Conservation (phyloP, 1,284 basidiomycete species). For the Marasmius fiardii region DNA sequence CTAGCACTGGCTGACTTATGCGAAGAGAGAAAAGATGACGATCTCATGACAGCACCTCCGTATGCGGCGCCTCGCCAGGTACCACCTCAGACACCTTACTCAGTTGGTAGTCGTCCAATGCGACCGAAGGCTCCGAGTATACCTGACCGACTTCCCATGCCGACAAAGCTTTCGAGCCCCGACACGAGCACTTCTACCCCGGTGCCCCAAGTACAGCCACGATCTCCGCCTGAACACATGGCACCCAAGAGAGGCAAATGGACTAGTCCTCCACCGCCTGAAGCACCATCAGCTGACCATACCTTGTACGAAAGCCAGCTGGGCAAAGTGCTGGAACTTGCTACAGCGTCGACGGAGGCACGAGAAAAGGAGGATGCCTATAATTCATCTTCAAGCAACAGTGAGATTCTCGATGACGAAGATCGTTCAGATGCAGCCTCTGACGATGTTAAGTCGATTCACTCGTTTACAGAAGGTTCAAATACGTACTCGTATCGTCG, state of each 20-base stretch:
- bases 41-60: constrained; percentile 49
- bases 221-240: constrained; percentile 68
- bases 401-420: constrained; percentile 62
- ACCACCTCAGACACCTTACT: constrained; percentile 69
- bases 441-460: constrained; percentile 65
- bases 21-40: constrained; percentile 69
- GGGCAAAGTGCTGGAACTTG: constrained; percentile 60
- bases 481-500: constrained; percentile 31
- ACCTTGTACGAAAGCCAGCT: constrained; percentile 64
- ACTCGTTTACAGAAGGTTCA: constrained; percentile 50
- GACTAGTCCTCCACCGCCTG: constrained; percentile 80
- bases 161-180: constrained; percentile 35
- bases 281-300: constrained; percentile 65
- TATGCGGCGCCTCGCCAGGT: constrained; percentile 50
- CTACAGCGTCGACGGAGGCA: constrained; percentile 58
- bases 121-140: constrained; percentile 42
- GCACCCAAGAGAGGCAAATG: constrained; percentile 72
- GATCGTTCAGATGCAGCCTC: constrained; percentile 57
- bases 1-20: constrained; percentile 81
- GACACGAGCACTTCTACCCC: constrained; percentile 35
- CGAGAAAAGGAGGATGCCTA: constrained; percentile 43
- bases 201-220: constrained; percentile 32
- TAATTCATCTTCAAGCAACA: constrained; percentile 53
- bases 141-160: constrained; percentile 47
- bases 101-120: constrained; percentile 57